Percentiles rank a stretch among this genome's conserved stretches.
Evolutionary conservation across 495 filamentous ascomycete genomes (phyloP).

Genomic region (Aspergillus nidulans): DNA sequence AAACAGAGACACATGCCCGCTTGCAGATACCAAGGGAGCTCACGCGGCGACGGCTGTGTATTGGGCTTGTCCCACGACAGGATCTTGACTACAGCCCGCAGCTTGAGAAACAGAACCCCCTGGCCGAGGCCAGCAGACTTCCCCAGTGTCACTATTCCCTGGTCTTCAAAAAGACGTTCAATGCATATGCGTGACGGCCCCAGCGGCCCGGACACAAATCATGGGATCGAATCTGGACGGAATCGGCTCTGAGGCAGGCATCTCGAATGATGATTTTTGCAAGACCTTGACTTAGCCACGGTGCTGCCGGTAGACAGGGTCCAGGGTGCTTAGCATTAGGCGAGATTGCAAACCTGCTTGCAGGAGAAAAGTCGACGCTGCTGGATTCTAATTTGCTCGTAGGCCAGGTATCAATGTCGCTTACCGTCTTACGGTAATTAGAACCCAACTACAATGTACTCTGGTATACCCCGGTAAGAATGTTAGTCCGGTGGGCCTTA

Average conservation of each 20-base stretch:
- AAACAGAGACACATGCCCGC: slow-evolving; percentile 3
- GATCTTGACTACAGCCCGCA: slow-evolving; percentile 1
- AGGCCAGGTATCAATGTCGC: neutral
- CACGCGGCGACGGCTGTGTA: neutral
- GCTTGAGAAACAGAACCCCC: neutral
- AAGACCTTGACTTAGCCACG: slow-evolving; percentile 15
- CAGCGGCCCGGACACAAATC: neutral
- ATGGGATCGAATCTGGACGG: neutral
- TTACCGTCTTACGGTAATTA: neutral
- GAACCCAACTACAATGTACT: neutral
- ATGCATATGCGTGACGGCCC: slow-evolving; percentile 1
- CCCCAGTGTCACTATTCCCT: neutral
- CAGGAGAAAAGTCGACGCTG: neutral
- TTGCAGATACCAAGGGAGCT: neutral
- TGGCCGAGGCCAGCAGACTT: neutral
- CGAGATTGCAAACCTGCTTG: neutral
- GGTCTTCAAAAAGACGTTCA: neutral
- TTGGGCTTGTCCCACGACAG: neutral
- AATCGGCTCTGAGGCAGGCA: neutral
- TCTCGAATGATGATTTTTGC: neutral
- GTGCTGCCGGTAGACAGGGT: slow-evolving; percentile 20
- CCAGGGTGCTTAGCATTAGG: slow-evolving; percentile 11
- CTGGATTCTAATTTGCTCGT: neutral
- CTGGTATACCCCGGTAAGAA: too few species aligned
- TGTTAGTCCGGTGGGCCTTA: too few species aligned